Base-by-base conservation (phyloP, 805 yeast genomes). In the Candida coquimbonensis region DNA sequence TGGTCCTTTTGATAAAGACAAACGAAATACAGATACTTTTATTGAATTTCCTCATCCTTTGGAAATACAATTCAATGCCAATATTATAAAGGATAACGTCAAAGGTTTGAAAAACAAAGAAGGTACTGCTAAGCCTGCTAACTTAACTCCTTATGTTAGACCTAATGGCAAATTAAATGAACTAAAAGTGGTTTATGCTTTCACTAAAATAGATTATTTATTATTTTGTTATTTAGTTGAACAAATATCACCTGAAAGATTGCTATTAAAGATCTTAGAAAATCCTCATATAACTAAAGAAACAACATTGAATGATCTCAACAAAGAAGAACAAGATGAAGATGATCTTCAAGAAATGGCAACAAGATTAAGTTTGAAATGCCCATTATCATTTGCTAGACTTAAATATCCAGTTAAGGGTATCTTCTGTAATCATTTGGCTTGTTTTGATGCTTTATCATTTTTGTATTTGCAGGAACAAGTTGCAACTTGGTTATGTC, bases 401-500 rank as follows among this genome's bases (percentile, higher is more conserved):
- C 83, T 93, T 74, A 67, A 70, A 45, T 63, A 74, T 43, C 98
- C 99, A 0, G 77, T 80, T 1, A 77, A 87, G 52, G 79, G 95
- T 1, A 65, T 72, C 1, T 68, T 64, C 40, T 93, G 99, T 65
- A 67, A 74, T 33, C 99, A 93, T 64, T 66, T 88, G 14, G 91
- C 86, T 56, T 90, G 98, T 60, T 87, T 90, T 61, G 99, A 93
- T 64, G 90, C 87, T 0, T 62, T 72, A 33, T 77, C 86, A 38
- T 93, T 77, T 58, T 54, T 93, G 9, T 77, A 79, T 56, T 71
- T 89, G 38, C 98, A 91, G 61, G 70, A 72, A 45, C 91, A 84
- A 59, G 78, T 85, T 0, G 84, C 96, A 0, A 77, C 86, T 0
- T 91, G 97, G 97, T 67, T 67, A 43, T 93, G 99, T 59, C 96